Percentiles rank a stretch among this genome's conserved stretches.
Conservation (phyloP, 129 eudicot species). For the Chrysanthemum lavandulifolium region DNA sequence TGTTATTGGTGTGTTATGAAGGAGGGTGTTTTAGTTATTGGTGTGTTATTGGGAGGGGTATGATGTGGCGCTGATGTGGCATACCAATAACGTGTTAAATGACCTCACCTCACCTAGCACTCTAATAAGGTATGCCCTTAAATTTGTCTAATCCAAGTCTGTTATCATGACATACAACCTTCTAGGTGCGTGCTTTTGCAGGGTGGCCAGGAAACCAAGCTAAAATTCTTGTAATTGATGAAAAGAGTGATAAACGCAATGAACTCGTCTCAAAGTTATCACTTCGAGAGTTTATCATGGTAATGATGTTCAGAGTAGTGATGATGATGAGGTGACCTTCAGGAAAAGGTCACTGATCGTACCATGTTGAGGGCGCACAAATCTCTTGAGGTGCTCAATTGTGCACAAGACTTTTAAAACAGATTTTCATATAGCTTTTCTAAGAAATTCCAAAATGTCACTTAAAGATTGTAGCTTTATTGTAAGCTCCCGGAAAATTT, state of each 20-base stretch:
- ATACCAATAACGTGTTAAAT: too few species aligned
- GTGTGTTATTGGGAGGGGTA: too few species aligned
- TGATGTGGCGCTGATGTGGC: too few species aligned
- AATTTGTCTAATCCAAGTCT: too few species aligned
- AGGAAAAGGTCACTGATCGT: conserved; percentile 66
- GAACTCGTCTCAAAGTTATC: conserved; percentile 68
- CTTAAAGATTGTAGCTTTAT: conserved; percentile 7
- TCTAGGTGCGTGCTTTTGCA: conserved; percentile 97
- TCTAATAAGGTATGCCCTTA: too few species aligned
- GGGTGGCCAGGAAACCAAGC: conserved; percentile 99
- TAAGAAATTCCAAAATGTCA: not conserved
- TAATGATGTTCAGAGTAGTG: conserved; percentile 25
- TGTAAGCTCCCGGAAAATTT: too few species aligned
- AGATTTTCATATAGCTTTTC: not conserved
- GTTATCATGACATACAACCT: too few species aligned
- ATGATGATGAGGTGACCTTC: conserved; percentile 54
- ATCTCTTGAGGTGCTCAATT: conserved; percentile 62
- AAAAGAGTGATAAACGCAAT: conserved; percentile 34
- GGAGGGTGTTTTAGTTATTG: too few species aligned
- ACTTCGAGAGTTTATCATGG: conserved; percentile 52
- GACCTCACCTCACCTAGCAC: too few species aligned
- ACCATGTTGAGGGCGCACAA: conserved; percentile 77
- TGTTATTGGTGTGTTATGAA: too few species aligned
- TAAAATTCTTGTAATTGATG: conserved; percentile 52
- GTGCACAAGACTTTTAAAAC: not conserved